Evolutionary conservation across 495 filamentous ascomycete genomes (phyloP).

Genomic region (Xylaria telfairii): DNA sequence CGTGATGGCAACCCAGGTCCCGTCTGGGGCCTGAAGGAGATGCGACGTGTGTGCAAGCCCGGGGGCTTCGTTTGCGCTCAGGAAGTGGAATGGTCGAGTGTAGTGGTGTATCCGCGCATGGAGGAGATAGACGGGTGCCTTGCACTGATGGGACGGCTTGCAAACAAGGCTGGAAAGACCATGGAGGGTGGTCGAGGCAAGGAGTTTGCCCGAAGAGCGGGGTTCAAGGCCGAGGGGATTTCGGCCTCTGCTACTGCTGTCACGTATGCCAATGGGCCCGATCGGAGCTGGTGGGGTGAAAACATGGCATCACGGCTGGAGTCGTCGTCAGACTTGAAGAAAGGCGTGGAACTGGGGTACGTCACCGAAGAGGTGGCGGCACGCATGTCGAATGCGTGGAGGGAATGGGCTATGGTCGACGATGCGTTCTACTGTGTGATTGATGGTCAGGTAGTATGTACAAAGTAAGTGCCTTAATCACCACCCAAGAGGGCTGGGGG

Average conservation of each 20-base stretch:
- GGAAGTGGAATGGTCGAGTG: conserved; percentile 43
- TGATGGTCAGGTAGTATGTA: conserved; percentile 19
- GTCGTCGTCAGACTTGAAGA: conserved; percentile 18
- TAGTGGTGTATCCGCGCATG: conserved; percentile 2
- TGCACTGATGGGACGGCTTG: background rate
- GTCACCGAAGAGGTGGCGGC: conserved; percentile 45
- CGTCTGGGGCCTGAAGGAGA: conserved; percentile 45
- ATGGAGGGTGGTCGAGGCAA: conserved; percentile 13
- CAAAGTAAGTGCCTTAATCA: too few relatives aligned
- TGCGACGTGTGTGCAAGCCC: conserved; percentile 50
- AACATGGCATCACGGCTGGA: conserved; percentile 19
- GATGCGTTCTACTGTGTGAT: conserved; percentile 33
- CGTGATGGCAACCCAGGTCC: conserved; percentile 34
- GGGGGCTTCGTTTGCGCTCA: conserved; percentile 50
- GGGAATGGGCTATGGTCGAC: conserved; percentile 44
- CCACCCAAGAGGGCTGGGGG: too few relatives aligned
- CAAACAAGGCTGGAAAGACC: background rate
- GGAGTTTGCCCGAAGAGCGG: conserved; percentile 22
- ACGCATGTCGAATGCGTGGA: conserved; percentile 49
- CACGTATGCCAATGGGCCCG: conserved; percentile 18
- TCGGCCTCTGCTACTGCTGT: conserved; percentile 22
- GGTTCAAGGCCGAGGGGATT: conserved; percentile 11
- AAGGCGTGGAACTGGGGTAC: conserved; percentile 39
- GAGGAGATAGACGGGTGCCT: conserved; percentile 2
- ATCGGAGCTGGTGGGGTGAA: conserved; percentile 17